A percentile compares a stretch with the other conserved stretches of the same genome.
These are phyloP conservation scores for Yarrowia deformans DNA, from an alignment of 805 yeast species.

Conservation along the genomic window DNA sequence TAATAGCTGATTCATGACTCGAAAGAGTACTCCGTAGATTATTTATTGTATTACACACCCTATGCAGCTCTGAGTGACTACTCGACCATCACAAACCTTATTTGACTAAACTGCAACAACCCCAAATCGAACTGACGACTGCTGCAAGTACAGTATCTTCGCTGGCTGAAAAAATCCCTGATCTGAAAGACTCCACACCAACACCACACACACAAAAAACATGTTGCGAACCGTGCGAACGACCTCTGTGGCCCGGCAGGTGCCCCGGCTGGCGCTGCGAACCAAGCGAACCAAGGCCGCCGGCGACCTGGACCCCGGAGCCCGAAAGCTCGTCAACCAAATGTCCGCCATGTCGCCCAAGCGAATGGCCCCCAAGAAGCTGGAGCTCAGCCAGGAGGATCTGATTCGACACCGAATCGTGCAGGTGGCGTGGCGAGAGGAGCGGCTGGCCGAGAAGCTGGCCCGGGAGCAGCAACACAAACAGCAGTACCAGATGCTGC, in stretches of 20 bases:
- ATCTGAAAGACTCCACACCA: neutral
- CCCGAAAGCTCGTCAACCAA: slow-evolving; percentile 60
- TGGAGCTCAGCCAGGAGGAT: slow-evolving; percentile 81
- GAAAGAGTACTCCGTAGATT: no score
- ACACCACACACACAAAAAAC: neutral
- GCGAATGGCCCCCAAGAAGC: slow-evolving; percentile 83
- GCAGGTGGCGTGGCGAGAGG: slow-evolving; percentile 78
- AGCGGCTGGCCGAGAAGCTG: slow-evolving; percentile 61
- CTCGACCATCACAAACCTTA: no score
- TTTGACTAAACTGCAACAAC: no score
- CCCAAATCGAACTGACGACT: neutral
- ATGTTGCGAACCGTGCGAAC: slow-evolving; percentile 14
- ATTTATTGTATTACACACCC: no score
- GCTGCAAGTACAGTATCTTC: neutral
- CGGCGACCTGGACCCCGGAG: slow-evolving; percentile 54
- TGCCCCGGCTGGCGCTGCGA: slow-evolving; percentile 46
- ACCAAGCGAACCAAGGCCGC: slow-evolving; percentile 60
- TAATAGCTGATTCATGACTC: no score
- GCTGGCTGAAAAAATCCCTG: neutral
- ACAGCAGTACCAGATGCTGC: slow-evolving; percentile 68
- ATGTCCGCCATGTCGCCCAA: slow-evolving; percentile 85
- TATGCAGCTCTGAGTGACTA: no score
- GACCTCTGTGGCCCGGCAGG: neutral
- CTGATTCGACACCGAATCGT: slow-evolving; percentile 83
- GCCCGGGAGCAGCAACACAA: slow-evolving; percentile 47